Conservation (phyloP, 257 asterid genomes). For the Echites panduratus region DNA sequence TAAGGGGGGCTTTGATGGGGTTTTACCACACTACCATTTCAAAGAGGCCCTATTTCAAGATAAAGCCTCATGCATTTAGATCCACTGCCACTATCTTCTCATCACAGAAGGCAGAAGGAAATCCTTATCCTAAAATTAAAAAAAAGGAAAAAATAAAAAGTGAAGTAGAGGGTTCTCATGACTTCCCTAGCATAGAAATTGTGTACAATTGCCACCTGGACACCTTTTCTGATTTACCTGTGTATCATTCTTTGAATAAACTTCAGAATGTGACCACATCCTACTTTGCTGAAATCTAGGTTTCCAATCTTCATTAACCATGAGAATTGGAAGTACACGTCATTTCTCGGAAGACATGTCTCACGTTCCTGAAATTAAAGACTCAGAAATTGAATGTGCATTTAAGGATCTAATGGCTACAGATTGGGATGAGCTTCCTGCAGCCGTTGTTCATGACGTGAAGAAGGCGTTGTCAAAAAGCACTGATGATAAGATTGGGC, state of each 20-base stretch:
- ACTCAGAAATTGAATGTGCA: slow-evolving; percentile 56
- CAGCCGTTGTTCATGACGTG: slow-evolving; percentile 50
- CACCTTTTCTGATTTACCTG: slow-evolving; percentile 2
- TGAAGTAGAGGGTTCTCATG: neutral
- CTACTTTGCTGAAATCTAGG: slow-evolving; percentile 32
- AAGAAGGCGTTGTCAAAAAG: slow-evolving; percentile 63
- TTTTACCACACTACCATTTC: neutral
- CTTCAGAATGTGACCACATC: neutral
- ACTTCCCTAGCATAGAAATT: neutral
- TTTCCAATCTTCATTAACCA: slow-evolving; percentile 35
- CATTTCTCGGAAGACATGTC: slow-evolving; percentile 59
- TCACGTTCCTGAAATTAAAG: slow-evolving; percentile 60
- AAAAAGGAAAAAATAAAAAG: too few species aligned
- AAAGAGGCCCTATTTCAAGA: neutral
- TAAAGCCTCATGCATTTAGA: neutral
- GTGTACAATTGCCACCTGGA: neutral
- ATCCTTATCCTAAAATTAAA: too few species aligned
- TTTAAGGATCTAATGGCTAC: slow-evolving; percentile 86
- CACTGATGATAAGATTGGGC: slow-evolving; percentile 71
- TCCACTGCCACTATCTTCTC: neutral
- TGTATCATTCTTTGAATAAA: slow-evolving; percentile 2
- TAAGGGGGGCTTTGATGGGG: neutral
- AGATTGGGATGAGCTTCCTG: slow-evolving; percentile 72
- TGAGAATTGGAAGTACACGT: slow-evolving; percentile 46
- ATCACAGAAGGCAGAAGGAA: too few species aligned